Evolutionary conservation across 1,284 basidiomycete species (phyloP).

Genomic region (Apiotrichum porosum): DNA sequence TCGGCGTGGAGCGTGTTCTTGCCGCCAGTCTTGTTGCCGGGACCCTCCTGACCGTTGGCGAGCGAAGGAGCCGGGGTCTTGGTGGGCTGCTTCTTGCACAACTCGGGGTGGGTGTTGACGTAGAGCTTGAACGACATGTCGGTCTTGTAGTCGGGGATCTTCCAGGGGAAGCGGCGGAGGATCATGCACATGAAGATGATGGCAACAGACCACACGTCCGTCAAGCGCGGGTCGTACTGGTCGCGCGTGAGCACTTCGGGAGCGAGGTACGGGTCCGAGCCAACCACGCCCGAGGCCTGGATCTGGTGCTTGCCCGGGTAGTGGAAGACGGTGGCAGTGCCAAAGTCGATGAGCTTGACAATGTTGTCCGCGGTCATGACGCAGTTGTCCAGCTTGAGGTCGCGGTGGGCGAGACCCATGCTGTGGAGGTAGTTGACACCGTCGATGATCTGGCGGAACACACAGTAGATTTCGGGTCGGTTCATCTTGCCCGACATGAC

Average conservation of each 20-base stretch:
- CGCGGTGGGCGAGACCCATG: slow-evolving; percentile 94
- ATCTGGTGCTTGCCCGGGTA: slow-evolving; percentile 85
- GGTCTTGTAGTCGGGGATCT: slow-evolving; percentile 89
- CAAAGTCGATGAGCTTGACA: slow-evolving; percentile 99
- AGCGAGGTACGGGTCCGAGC: slow-evolving; percentile 96
- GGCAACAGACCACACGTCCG: slow-evolving; percentile 96
- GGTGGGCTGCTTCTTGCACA: slow-evolving; percentile 54
- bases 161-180: slow-evolving; percentile 98
- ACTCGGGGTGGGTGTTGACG: slow-evolving; percentile 84
- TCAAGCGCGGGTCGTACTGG: slow-evolving; percentile 91
- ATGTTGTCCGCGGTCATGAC: slow-evolving; percentile 93
- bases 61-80: slow-evolving; percentile 42
- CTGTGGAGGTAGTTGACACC: slow-evolving; percentile 97
- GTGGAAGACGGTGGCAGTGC: slow-evolving; percentile 97
- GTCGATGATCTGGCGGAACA: slow-evolving; percentile 97
- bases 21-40: slow-evolving; percentile 25
- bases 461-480: slow-evolving; percentile 96
- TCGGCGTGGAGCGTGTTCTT: slow-evolving; percentile 31
- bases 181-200: slow-evolving; percentile 99
- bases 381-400: slow-evolving; percentile 99
- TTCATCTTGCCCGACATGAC: slow-evolving; percentile 99
- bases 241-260: slow-evolving; percentile 83
- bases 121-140: slow-evolving; percentile 90
- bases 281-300: slow-evolving; percentile 85
- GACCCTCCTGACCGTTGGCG: slow-evolving; percentile 24